Percentiles rank a stretch among this genome's conserved stretches.
Evolutionary conservation across 140 eudicot genomes (phyloP).

Genomic region (Oenanthe javanica): DNA sequence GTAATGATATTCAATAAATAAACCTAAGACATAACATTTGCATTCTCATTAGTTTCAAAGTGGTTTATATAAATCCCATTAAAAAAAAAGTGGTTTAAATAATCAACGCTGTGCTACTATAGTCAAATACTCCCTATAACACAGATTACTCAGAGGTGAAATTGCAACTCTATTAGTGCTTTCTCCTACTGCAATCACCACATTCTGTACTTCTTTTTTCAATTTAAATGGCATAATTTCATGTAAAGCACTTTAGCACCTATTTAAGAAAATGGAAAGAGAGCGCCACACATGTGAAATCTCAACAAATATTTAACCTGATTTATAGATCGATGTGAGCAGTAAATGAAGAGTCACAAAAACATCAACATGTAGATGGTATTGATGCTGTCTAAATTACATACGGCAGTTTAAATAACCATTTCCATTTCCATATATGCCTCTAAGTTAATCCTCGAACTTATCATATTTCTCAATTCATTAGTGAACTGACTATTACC

Average conservation of each 20-base stretch:
- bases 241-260: not conserved
- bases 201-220: not conserved
- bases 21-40: not conserved
- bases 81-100: no score
- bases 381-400: no score
- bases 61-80: not conserved
- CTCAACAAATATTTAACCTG: no score
- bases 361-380: no score
- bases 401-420: no score
- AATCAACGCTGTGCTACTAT: no score
- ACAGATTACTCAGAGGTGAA: not conserved
- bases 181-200: not conserved
- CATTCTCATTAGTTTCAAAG: not conserved
- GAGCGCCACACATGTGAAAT: no score
- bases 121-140: not conserved
- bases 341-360: not conserved
- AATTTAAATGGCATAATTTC: not conserved
- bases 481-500: slow-evolving; percentile 30
- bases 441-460: no score
- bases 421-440: no score
- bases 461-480: no score
- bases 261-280: not conserved
- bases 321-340: not conserved
- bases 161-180: not conserved
- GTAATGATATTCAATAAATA: not conserved